Evolutionary conservation across 75 land plant genomes (phyloP).

Genomic region (Pseudotsuga menziesii): DNA sequence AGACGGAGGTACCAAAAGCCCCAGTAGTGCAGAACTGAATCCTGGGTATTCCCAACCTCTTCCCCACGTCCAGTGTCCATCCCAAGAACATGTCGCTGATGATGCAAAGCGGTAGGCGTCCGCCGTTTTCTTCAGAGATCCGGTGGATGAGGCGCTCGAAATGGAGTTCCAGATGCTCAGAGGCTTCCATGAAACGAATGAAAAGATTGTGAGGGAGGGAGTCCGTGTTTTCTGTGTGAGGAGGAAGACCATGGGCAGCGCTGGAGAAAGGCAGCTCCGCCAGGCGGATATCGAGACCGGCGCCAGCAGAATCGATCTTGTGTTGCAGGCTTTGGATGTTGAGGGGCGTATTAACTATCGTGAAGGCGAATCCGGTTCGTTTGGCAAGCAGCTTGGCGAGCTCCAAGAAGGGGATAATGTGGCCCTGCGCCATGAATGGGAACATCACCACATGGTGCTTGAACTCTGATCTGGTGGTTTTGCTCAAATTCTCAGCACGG

Average conservation of each 20-base stretch:
- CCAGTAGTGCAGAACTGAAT: conserved; percentile 26
- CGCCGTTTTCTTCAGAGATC: background rate
- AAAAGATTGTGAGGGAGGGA: conserved; percentile 14
- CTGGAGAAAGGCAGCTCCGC: conserved; percentile 3
- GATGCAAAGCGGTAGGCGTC: conserved; percentile 30
- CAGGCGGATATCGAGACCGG: background rate
- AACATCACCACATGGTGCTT: conserved; percentile 16
- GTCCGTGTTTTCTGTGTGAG: conserved; percentile 30
- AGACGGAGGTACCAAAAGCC: conserved; percentile 27
- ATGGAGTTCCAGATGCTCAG: conserved; percentile 23
- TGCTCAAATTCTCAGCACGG: no score
- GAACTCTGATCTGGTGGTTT: no score
- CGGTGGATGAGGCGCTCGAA: conserved; percentile 15
- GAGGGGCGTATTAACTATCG: background rate
- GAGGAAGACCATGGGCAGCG: conserved; percentile 28
- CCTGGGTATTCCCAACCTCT: conserved; percentile 6
- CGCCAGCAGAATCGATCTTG: background rate
- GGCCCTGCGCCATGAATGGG: conserved; percentile 38
- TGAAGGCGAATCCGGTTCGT: background rate
- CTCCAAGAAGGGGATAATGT: conserved; percentile 27
- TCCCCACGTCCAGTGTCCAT: conserved; percentile 52
- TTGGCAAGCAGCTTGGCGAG: conserved; percentile 12
- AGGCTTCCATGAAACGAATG: conserved; percentile 12
- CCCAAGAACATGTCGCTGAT: conserved; percentile 51
- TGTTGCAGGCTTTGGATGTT: background rate